phyloP scores from a whole-genome alignment of 2,329 filamentous ascomycete genomes.

The Beauveria varroae region DNA sequence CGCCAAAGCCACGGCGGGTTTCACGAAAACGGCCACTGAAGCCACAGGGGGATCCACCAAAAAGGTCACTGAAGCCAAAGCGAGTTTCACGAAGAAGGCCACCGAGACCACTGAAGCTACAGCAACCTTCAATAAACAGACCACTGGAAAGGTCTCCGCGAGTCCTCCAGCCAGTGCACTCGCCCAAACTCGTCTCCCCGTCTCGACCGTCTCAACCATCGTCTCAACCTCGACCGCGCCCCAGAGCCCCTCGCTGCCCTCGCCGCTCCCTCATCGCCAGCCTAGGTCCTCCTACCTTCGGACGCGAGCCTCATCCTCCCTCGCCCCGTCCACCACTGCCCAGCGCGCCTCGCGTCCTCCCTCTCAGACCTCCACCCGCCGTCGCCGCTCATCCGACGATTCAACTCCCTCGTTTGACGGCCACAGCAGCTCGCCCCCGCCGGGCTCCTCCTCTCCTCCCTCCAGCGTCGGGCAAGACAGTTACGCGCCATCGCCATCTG shows the following conservation, averaged over 20 bases:
- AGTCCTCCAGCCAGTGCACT: not conserved
- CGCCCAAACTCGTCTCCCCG: conserved; percentile 10
- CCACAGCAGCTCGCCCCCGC: not conserved
- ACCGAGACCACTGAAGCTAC: too few relatives aligned
- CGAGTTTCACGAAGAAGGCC: too few relatives aligned
- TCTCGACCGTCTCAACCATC: not conserved
- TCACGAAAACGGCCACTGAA: not conserved
- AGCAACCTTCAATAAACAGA: too few relatives aligned
- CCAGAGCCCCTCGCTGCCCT: not conserved
- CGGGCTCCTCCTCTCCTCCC: conserved; percentile 1
- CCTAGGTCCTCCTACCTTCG: conserved; percentile 13
- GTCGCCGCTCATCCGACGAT: conserved; percentile 1
- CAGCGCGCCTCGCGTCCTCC: not conserved
- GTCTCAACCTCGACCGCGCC: not conserved
- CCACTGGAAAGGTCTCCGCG: too few relatives aligned
- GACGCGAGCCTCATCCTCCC: conserved; percentile 3
- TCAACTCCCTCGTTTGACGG: conserved; percentile 3
- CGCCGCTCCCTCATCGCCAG: conserved; percentile 6
- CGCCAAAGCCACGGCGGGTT: not conserved
- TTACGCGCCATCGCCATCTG: not conserved
- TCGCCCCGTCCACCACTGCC: conserved; percentile 9
- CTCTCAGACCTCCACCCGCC: not conserved
- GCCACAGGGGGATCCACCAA: not conserved
- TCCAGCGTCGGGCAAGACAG: not conserved
- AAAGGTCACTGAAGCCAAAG: not conserved